Conservation (phyloP, 1,139 yeast species). For the Hyphopichia wangnamkhiaoensis region DNA sequence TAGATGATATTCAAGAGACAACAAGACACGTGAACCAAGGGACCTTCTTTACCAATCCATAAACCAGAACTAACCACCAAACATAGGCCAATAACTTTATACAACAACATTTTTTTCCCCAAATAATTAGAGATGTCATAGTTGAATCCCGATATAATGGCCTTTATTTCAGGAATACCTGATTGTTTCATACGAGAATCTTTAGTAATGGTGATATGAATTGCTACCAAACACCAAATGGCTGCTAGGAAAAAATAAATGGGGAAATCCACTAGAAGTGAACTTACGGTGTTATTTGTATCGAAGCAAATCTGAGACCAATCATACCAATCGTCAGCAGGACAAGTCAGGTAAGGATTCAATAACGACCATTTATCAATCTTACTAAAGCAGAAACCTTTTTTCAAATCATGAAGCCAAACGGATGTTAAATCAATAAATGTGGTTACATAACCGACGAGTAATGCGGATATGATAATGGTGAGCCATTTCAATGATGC, state of each 20-base stretch:
- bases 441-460: slow-evolving; percentile 61
- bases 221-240: slow-evolving; percentile 27
- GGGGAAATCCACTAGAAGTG: slow-evolving; percentile 37
- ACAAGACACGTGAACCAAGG: slow-evolving; percentile 83
- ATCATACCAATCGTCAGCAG: slow-evolving; percentile 42
- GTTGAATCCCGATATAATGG: slow-evolving; percentile 61
- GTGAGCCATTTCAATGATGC: slow-evolving; percentile 53
- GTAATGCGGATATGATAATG: slow-evolving; percentile 54
- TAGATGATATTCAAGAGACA: slow-evolving; percentile 48
- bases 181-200: slow-evolving; percentile 56
- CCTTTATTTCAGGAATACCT: slow-evolving; percentile 71
- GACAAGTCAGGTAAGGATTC: slow-evolving; percentile 49
- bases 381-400: slow-evolving; percentile 41
- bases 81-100: slow-evolving; percentile 56
- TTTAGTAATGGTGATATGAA: slow-evolving; percentile 28
- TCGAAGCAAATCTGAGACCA: slow-evolving; percentile 38
- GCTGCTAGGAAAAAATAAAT: slow-evolving; percentile 34
- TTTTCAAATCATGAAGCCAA: slow-evolving; percentile 64
- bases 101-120: slow-evolving; percentile 45
- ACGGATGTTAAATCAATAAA: slow-evolving; percentile 60
- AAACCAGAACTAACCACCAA: slow-evolving; percentile 79
- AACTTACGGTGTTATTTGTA: slow-evolving; percentile 17
- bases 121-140: slow-evolving; percentile 45
- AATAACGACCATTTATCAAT: slow-evolving; percentile 45
- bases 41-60: slow-evolving; percentile 94